Conservation (phyloP, 176 grass and related monocot species). For the Paspalum vaginatum region DNA sequence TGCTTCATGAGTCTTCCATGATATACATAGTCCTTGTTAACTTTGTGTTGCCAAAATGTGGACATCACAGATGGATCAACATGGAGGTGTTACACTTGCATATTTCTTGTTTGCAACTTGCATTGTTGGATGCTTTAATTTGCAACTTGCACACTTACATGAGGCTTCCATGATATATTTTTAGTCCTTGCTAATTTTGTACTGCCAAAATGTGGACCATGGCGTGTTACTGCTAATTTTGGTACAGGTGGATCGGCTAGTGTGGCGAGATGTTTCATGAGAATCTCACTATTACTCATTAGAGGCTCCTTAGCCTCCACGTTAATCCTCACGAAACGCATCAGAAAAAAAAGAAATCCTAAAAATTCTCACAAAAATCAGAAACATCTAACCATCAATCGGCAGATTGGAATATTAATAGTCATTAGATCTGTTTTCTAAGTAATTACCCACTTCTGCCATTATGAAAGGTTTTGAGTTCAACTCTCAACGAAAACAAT, state of each 20-base stretch:
- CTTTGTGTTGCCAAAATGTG: conserved; percentile 24
- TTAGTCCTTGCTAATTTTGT: conserved; percentile 1
- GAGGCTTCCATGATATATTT: conserved; percentile 31
- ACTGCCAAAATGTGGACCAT: background rate
- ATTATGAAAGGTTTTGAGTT: too few relatives aligned
- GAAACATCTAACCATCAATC: too few relatives aligned
- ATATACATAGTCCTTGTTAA: conserved; percentile 7
- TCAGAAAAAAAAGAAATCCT: too few relatives aligned
- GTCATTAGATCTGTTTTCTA: too few relatives aligned
- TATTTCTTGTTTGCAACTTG: conserved; percentile 35
- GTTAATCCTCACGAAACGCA: too few relatives aligned
- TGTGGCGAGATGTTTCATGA: conserved; percentile 4
- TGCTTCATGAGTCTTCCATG: conserved; percentile 36
- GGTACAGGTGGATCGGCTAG: conserved; percentile 26
- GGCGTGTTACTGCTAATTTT: background rate
- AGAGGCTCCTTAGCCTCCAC: too few relatives aligned
- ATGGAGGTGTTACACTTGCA: conserved; percentile 7
- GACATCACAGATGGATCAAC: background rate
- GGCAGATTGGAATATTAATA: too few relatives aligned
- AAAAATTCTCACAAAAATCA: too few relatives aligned
- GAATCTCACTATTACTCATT: too few relatives aligned
- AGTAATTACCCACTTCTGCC: too few relatives aligned
- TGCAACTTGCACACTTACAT: conserved; percentile 24
- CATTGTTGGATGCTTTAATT: conserved; percentile 4
- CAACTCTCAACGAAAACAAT: too few relatives aligned